Evolutionary conservation across 2,329 filamentous ascomycete species (phyloP).

Genomic region (Aspergillus melleus): DNA sequence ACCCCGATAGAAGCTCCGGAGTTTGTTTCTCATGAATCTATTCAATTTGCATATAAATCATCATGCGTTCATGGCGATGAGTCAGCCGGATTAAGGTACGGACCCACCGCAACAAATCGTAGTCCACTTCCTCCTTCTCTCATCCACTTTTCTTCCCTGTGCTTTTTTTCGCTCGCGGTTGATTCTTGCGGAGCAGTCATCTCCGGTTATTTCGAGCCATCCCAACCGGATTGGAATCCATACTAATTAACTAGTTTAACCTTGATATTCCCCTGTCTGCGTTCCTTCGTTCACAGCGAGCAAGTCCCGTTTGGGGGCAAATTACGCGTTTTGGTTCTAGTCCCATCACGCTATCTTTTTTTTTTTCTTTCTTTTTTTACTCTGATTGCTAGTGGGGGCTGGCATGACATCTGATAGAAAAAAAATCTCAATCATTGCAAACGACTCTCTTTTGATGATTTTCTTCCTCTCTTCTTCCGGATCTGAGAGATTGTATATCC

Average conservation of each 20-base stretch:
- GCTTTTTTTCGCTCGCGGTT: background rate
- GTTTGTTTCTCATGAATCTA: background rate
- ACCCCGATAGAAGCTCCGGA: background rate
- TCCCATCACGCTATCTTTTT: constrained; percentile 7
- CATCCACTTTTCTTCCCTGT: background rate
- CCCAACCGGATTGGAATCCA: background rate
- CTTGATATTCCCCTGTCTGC: background rate
- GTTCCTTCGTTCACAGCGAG: background rate
- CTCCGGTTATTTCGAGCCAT: constrained; percentile 15
- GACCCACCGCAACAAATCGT: no score
- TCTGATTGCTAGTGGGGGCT: constrained; percentile 13
- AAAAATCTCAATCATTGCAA: constrained; percentile 9
- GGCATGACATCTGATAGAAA: constrained; percentile 13
- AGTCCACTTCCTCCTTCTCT: no score
- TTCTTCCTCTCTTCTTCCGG: background rate
- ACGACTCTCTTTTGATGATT: constrained; percentile 2
- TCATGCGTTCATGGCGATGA: background rate
- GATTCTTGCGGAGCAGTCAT: constrained; percentile 20
- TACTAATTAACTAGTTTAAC: background rate
- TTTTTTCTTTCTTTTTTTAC: constrained; percentile 3
- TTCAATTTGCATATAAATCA: no score
- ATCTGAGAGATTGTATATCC: background rate
- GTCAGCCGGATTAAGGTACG: background rate
- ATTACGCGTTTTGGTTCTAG: background rate
- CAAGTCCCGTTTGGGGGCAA: background rate